These are phyloP conservation scores for Russula lepida DNA, from an alignment of 768 basidiomycete species.

Conservation along the genomic window DNA sequence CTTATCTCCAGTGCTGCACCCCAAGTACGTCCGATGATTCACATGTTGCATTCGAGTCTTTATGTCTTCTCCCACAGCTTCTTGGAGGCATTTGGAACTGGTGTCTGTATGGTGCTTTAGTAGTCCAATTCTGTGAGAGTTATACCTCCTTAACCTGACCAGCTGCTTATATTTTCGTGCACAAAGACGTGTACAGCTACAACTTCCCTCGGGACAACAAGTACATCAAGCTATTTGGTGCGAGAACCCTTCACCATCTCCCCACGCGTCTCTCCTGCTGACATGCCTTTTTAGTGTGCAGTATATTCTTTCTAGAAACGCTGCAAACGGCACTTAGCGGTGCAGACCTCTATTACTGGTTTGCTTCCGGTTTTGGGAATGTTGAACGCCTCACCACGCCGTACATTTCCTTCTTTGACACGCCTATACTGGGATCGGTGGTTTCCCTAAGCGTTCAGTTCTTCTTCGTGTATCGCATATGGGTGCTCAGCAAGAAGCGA, in stretches of 20 bases:
- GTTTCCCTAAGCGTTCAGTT: constrained; percentile 26
- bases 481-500: neutral
- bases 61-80: neutral
- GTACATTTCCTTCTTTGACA: constrained; percentile 24
- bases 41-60: neutral
- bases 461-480: constrained; percentile 30
- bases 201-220: constrained; percentile 1
- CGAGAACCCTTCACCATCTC: neutral
- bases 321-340: constrained; percentile 25
- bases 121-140: constrained; percentile 26
- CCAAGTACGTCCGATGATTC: neutral
- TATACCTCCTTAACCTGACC: neutral
- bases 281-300: constrained; percentile 21
- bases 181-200: constrained; percentile 12
- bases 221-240: constrained; percentile 2
- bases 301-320: constrained; percentile 23
- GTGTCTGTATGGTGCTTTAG: constrained; percentile 25
- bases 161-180: neutral
- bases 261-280: neutral
- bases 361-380: constrained; percentile 27
- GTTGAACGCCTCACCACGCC: constrained; percentile 20
- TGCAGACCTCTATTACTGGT: constrained; percentile 27
- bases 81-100: constrained; percentile 22
- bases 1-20: neutral
- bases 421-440: constrained; percentile 24